Conservation (phyloP, 495 filamentous ascomycete species). For the Stereocaulon alpinum region DNA sequence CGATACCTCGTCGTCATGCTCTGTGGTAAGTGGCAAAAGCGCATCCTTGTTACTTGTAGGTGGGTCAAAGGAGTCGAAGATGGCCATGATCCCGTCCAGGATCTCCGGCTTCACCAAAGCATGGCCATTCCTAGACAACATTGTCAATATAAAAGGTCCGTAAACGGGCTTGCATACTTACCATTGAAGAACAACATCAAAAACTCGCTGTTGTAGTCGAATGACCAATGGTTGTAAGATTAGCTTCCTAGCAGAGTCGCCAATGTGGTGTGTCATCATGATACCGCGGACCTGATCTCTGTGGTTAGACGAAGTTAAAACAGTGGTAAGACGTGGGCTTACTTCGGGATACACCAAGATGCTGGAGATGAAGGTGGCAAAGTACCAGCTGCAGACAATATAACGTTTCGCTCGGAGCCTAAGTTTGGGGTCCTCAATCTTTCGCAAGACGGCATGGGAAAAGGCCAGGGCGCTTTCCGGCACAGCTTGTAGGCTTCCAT, state of each 20-base stretch:
- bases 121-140: constrained; percentile 8
- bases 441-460: constrained; percentile 68
- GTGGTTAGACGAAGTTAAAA: background rate
- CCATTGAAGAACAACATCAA: constrained; percentile 39
- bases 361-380: constrained; percentile 73
- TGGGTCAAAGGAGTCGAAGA: constrained; percentile 23
- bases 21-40: background rate
- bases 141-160: background rate
- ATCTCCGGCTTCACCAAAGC: constrained; percentile 21
- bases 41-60: constrained; percentile 18
- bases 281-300: constrained; percentile 60
- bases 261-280: constrained; percentile 83
- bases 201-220: constrained; percentile 63
- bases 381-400: constrained; percentile 53
- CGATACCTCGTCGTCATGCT: background rate
- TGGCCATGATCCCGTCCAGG: constrained; percentile 14
- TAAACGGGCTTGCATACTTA: constrained; percentile 22
- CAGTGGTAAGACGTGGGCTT: constrained; percentile 23
- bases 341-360: constrained; percentile 86
- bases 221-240: constrained; percentile 76
- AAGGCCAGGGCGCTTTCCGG: constrained; percentile 75
- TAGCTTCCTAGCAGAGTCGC: constrained; percentile 77
- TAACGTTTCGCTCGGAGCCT: constrained; percentile 18
- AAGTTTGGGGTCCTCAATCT: constrained; percentile 54
- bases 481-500: constrained; percentile 64